Evolutionary conservation across 345 rosid species (phyloP).

Genomic region (Eucalyptus cloeziana): DNA sequence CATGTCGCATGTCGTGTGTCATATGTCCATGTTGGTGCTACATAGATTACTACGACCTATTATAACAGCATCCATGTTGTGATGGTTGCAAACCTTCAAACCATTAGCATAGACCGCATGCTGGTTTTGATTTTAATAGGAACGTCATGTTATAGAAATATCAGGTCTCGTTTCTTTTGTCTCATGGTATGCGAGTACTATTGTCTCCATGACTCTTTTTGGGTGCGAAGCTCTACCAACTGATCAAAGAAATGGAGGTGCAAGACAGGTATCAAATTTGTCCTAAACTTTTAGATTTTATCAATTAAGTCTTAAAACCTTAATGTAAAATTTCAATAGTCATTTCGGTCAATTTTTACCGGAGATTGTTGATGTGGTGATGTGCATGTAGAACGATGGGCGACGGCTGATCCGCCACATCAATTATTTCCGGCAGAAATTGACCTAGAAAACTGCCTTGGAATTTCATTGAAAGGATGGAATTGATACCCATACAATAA

Average conservation of each 20-base stretch:
- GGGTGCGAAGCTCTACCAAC: not conserved
- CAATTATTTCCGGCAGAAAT: rapidly evolving
- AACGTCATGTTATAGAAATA: not conserved
- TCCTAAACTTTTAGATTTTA: not conserved
- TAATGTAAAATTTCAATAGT: rapidly evolving
- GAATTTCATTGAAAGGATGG: rapidly evolving
- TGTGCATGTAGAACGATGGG: rapidly evolving
- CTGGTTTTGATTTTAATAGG: not conserved
- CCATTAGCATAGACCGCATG: not conserved
- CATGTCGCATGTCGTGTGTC: rapidly evolving
- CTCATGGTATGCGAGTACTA: not conserved
- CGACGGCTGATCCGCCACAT: rapidly evolving
- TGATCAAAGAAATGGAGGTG: not conserved
- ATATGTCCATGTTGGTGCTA: rapidly evolving
- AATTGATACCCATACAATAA: rapidly evolving
- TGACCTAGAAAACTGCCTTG: rapidly evolving
- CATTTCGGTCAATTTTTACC: rapidly evolving
- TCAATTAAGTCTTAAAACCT: rapidly evolving
- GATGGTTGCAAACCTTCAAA: not conserved
- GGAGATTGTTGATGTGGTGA: rapidly evolving
- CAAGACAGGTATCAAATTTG: rapidly evolving
- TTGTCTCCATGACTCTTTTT: not conserved
- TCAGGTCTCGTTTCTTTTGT: not conserved
- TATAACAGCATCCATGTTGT: not conserved
- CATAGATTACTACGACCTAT: rapidly evolving